These are phyloP conservation scores for Venturia oleaginea DNA, from an alignment of 2,329 filamentous ascomycete genomes.

Conservation along the genomic window DNA sequence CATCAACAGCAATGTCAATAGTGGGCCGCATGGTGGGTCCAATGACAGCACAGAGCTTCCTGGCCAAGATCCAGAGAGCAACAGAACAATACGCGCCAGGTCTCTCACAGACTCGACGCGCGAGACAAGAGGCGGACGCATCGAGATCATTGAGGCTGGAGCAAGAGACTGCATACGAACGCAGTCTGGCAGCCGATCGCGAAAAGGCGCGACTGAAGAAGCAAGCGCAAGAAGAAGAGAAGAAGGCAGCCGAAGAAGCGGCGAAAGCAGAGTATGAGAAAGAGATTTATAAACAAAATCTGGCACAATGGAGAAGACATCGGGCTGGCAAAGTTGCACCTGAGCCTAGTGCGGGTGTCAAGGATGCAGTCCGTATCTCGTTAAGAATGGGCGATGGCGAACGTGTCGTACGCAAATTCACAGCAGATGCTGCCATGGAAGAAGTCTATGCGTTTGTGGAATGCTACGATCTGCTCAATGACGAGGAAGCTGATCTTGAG, in stretches of 20 bases:
- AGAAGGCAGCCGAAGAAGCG: conserved; percentile 56
- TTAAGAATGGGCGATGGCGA: conserved; percentile 56
- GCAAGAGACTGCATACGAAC: conserved; percentile 90
- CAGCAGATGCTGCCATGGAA: conserved; percentile 61
- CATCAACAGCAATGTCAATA: conserved; percentile 82
- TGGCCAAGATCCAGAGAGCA: conserved; percentile 64
- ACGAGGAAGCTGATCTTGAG: conserved; percentile 25
- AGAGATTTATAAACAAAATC: conserved; percentile 45
- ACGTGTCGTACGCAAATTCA: conserved; percentile 69
- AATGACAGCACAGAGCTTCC: conserved; percentile 59
- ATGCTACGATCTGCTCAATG: conserved; percentile 61
- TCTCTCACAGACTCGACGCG: conserved; percentile 63
- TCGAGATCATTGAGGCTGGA: conserved; percentile 73
- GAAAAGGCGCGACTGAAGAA: conserved; percentile 69
- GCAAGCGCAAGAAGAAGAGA: conserved; percentile 61
- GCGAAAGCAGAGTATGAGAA: conserved; percentile 55
- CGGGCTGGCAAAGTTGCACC: conserved; percentile 55
- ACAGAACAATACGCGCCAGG: conserved; percentile 70
- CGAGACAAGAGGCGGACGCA: conserved; percentile 70
- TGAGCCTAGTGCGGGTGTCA: conserved; percentile 57
- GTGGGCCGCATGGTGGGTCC: conserved; percentile 70
- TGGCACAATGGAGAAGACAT: conserved; percentile 72
- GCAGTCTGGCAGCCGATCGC: conserved; percentile 77
- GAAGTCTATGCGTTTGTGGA: conserved; percentile 96
- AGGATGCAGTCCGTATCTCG: conserved; percentile 64